These are phyloP conservation scores for Scutellaria galericulata DNA, from an alignment of 257 asterid species.

Conservation along the genomic window DNA sequence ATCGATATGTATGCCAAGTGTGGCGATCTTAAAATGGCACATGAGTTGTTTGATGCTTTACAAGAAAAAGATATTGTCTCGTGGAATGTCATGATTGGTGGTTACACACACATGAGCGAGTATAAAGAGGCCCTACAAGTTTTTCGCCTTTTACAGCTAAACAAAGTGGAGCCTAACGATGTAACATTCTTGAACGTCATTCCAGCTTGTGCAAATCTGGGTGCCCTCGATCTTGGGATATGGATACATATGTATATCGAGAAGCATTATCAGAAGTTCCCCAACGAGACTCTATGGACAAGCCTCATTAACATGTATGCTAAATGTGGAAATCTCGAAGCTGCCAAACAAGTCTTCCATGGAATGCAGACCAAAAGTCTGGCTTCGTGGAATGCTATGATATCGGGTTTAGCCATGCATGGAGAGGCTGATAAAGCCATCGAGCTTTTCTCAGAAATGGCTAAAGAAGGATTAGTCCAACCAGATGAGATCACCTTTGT, in stretches of 20 bases:
- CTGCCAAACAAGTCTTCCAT: conserved; percentile 44
- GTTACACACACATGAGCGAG: conserved; percentile 45
- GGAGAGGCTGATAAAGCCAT: conserved; percentile 45
- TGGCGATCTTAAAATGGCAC: conserved; percentile 45
- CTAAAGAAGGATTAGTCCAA: conserved; percentile 27
- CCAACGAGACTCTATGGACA: conserved; percentile 51
- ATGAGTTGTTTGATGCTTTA: conserved; percentile 38
- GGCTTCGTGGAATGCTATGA: conserved; percentile 54
- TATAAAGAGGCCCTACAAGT: conserved; percentile 45
- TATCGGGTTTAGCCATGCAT: conserved; percentile 55
- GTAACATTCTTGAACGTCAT: conserved; percentile 50
- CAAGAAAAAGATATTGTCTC: conserved; percentile 48
- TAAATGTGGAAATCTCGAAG: conserved; percentile 53
- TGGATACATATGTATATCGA: conserved; percentile 49
- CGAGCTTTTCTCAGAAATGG: conserved; percentile 47
- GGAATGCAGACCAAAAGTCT: conserved; percentile 35
- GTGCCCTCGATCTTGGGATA: conserved; percentile 53
- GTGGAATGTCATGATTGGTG: conserved; percentile 62
- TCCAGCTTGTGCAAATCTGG: conserved; percentile 55
- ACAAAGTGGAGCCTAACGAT: conserved; percentile 44
- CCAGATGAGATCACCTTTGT: conserved; percentile 57
- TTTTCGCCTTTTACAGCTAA: conserved; percentile 40
- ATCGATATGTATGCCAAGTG: conserved; percentile 62
- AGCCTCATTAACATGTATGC: conserved; percentile 53
- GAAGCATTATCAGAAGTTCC: conserved; percentile 43